Percentiles rank a stretch among this genome's conserved stretches.
These are phyloP conservation scores for Taphrina pruni DNA, from an alignment of 1,139 yeast genomes.

Conservation along the genomic window DNA sequence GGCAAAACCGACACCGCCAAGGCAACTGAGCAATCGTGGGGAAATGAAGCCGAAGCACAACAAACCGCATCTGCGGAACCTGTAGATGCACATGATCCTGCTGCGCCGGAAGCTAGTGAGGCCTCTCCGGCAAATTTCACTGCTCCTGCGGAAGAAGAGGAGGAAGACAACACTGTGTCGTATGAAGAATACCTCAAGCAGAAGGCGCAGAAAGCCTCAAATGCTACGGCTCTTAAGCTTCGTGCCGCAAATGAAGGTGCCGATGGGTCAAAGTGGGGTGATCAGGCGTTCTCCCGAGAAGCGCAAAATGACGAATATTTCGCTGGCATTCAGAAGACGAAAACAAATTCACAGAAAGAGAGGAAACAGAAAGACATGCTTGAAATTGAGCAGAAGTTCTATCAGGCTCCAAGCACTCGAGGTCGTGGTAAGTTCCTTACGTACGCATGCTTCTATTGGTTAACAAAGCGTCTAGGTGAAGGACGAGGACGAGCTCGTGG, in stretches of 20 bases:
- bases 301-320: constrained; percentile 55
- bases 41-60: constrained; percentile 50
- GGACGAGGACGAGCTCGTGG: constrained; percentile 41
- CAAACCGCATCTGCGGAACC: constrained; percentile 54
- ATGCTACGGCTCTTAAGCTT: constrained; percentile 52
- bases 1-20: constrained; percentile 71
- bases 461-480: constrained; percentile 16
- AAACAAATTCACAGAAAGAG: constrained; percentile 55
- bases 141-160: constrained; percentile 48
- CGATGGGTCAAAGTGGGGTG: constrained; percentile 60
- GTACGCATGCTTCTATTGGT: too few relatives aligned
- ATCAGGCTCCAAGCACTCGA: constrained; percentile 47
- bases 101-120: constrained; percentile 69
- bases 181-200: constrained; percentile 76
- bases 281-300: constrained; percentile 47
- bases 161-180: constrained; percentile 57
- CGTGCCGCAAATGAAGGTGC: constrained; percentile 68
- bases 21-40: constrained; percentile 87
- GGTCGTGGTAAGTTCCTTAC: constrained; percentile 21
- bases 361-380: constrained; percentile 69
- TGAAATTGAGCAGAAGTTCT: constrained; percentile 66
- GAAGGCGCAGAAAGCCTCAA: constrained; percentile 51
- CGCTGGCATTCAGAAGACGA: constrained; percentile 60
- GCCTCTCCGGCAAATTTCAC: constrained; percentile 50
- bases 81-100: constrained; percentile 70